These are phyloP conservation scores for Carex kokanica DNA, from an alignment of 176 grass and related monocot species.

Conservation along the genomic window DNA sequence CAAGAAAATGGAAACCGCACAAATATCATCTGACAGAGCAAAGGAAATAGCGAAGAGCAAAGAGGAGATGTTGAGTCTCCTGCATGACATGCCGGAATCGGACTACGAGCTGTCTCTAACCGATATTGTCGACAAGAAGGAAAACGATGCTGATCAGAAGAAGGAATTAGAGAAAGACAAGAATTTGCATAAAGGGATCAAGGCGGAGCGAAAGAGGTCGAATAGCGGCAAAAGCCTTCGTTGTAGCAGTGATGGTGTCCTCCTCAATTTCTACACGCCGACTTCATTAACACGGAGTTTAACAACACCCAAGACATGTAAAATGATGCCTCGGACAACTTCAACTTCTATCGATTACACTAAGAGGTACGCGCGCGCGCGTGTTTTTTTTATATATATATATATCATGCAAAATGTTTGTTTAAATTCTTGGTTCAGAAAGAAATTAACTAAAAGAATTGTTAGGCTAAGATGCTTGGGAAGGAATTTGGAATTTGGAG, in stretches of 20 bases:
- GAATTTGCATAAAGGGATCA: background rate
- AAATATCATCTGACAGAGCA: constrained; percentile 34
- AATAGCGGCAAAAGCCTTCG: constrained; percentile 44
- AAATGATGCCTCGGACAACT: background rate
- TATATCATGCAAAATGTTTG: background rate
- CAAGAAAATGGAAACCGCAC: background rate
- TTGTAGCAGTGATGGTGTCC: constrained; percentile 78
- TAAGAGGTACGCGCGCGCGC: constrained; percentile 26
- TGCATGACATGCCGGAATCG: constrained; percentile 66
- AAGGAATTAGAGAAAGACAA: background rate
- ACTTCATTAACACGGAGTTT: constrained; percentile 66
- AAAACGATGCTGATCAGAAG: background rate
- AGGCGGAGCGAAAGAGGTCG: constrained; percentile 26
- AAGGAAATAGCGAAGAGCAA: constrained; percentile 56
- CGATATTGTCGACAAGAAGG: constrained; percentile 54
- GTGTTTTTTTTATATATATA: no score
- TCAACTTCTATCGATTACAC: background rate
- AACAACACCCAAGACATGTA: constrained; percentile 26
- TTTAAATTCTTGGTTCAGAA: background rate
- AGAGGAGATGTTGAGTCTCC: constrained; percentile 70
- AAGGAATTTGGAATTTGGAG: background rate
- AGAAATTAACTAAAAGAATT: background rate
- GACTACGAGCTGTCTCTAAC: constrained; percentile 86
- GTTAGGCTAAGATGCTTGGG: background rate
- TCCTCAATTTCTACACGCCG: constrained; percentile 84